Base-by-base conservation (phyloP, 1,139 yeast species). In the Magnusiomyces tetraspermus region DNA sequence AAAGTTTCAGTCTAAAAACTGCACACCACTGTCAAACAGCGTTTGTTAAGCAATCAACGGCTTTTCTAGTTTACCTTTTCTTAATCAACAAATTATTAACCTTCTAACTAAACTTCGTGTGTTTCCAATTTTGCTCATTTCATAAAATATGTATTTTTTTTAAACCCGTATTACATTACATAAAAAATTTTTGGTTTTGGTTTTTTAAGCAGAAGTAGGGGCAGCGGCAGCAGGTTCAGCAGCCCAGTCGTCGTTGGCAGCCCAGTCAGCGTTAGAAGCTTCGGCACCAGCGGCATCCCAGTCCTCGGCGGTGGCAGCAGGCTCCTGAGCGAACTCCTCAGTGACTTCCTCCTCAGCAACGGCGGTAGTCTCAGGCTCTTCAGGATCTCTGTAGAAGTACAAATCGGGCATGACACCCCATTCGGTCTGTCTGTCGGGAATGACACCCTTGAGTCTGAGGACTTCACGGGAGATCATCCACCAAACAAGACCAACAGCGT, bases 311-410 rank as follows among this genome's bases (percentile, higher is more conserved):
- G 82, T 77, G 64, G 73, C 79, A 65, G 78, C 80, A 64, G 75
- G 82, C 66, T 78, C 87, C 67, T 76, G 83, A 69, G 76, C 80
- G 65, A 77, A 79, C 68, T 74, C 80, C 67, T 73, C 79, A 63
- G 75, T 74, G 63, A 71, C 77, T 66, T 77, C 80, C 64, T 75
- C 80, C 63, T 72, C 76, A 61, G 76, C 73, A 67, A 78, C 79
- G 66, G 77, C 73, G 65, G 77, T 80, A 74, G 83, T 88, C 79
- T 88, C 96, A 76, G 85, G 85, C 79, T 92, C 99, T 81, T 92
- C 98, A 73, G 98, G 98, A 80, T 92, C 97, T 85, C 99, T 92
- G 97, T 92, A 92, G 90, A 92, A 92, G 89, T 90, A 92, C 78
- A 90, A 84, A 81, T 92, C 99, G 78, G 97, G 97, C 98, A 92